Evolutionary conservation across 345 rosid species (phyloP).

Genomic region (Eucalyptus albens): DNA sequence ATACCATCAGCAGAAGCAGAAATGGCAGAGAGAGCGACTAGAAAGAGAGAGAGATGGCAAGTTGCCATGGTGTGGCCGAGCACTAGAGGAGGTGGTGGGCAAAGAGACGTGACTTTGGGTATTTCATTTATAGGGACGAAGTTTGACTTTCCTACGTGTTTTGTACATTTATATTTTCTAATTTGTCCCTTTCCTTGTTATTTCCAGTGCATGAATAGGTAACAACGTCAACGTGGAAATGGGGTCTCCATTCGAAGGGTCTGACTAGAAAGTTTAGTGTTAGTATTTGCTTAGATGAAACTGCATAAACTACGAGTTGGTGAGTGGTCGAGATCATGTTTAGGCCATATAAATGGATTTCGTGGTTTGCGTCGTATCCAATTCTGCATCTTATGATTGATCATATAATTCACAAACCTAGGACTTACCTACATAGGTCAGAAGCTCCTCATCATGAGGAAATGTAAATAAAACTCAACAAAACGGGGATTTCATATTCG

Average conservation of each 20-base stretch:
- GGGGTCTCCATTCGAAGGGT: neutral
- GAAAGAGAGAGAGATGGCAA: neutral
- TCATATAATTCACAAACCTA: neutral
- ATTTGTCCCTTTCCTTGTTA: neutral
- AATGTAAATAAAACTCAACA: neutral
- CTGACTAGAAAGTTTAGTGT: neutral
- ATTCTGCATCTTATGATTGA: neutral
- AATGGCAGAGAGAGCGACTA: neutral
- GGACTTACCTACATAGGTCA: neutral
- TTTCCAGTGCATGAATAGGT: neutral
- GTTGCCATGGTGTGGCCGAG: neutral
- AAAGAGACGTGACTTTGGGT: neutral
- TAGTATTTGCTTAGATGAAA: neutral
- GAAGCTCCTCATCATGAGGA: neutral
- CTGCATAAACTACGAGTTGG: neutral
- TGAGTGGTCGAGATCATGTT: neutral
- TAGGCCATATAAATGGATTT: neutral
- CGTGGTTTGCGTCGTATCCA: neutral
- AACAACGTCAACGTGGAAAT: neutral
- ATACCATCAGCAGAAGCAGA: constrained; percentile 5
- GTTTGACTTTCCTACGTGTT: neutral
- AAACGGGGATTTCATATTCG: neutral
- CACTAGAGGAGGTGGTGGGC: neutral
- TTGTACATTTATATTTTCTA: neutral
- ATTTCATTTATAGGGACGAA: neutral